phyloP scores from a whole-genome alignment of 805 yeast genomes.

The Yarrowia yakushimensis region DNA sequence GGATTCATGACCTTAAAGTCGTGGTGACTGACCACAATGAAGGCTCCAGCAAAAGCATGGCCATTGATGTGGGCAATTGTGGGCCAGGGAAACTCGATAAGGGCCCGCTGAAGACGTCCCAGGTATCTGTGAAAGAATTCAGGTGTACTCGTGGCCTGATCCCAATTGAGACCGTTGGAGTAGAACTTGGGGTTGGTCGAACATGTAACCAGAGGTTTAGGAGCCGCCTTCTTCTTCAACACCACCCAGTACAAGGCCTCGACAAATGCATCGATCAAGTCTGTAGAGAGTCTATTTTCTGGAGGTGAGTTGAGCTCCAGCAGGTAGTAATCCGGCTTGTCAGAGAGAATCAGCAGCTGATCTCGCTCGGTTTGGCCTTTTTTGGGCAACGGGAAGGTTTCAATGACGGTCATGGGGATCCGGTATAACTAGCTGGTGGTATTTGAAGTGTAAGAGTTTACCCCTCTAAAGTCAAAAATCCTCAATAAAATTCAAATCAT shows the following conservation, averaged over 20 bases:
- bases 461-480: too few species aligned
- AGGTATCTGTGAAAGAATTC: conserved; percentile 37
- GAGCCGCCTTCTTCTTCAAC: conserved; percentile 28
- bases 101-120: conserved; percentile 37
- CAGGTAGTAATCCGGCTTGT: conserved; percentile 34
- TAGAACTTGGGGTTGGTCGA: conserved; percentile 40
- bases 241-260: conserved; percentile 37
- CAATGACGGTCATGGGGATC: not conserved
- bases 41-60: conserved; percentile 44
- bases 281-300: conserved; percentile 40
- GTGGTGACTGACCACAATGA: conserved; percentile 40
- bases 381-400: not conserved
- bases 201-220: conserved; percentile 39
- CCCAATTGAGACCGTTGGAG: conserved; percentile 42
- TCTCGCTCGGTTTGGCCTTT: not conserved
- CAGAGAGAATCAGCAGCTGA: conserved; percentile 6
- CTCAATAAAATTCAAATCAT: too few species aligned
- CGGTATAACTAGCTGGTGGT: not conserved
- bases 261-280: conserved; percentile 36
- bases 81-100: conserved; percentile 42
- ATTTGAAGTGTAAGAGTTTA: too few species aligned
- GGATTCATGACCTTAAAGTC: conserved; percentile 43
- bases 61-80: conserved; percentile 43
- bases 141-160: conserved; percentile 37
- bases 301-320: conserved; percentile 37